Evolutionary conservation across 1,139 yeast genomes (phyloP), one percentile per base, ranked within the genome.

Genomic region (Kodamaea sp.): DNA sequence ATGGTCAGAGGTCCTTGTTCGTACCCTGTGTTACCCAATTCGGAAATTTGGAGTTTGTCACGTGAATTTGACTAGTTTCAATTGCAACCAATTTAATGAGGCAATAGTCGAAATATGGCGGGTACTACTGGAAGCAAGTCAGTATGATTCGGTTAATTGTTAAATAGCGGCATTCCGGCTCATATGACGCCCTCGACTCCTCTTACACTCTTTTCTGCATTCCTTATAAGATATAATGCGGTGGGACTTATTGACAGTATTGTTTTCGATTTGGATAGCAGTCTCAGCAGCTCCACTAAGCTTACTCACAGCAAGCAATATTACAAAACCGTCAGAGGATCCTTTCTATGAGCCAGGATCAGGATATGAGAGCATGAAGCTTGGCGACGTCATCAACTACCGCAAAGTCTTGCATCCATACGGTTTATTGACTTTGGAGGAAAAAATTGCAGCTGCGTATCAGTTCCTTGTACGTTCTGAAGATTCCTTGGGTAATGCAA

Each of bases 401-500:
- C 15, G 28, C 15, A 11, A 26, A 12, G 11, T 26, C 18, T 15
- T 19, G 2, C 27, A 24, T 14, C 27, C 27, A 8, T 15, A 15
- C 10, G 27, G 27, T 13, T 9, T 24, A 12, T 2, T 24, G 7
- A 1, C n/a, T 4, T 14, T 15, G 10, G 19, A 27, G 13, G 18
- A 11, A 10, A 9, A 20, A 5, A 7, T 19, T 8, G 15, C 11
- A 7, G 24, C 14, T 2, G 15, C 24, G 8, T 27, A 27, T 10
- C 30, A 27, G 22, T 21, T 27, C 13, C 41, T 61, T 37, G 55
- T 61, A 2, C 49, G 68, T 33, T 55, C 68, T 10, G 49, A 56
- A 21, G 67, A 66, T 38, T 42, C 59, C 3, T 44, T 47, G 24
- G 70, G 66, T 2, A 47, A 55, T 13, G 56, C 71, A 5, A 50